Percentiles rank a stretch among this genome's conserved stretches.
These are phyloP conservation scores for Crucibulum laeve DNA, from an alignment of 768 basidiomycete species.

Conservation along the genomic window DNA sequence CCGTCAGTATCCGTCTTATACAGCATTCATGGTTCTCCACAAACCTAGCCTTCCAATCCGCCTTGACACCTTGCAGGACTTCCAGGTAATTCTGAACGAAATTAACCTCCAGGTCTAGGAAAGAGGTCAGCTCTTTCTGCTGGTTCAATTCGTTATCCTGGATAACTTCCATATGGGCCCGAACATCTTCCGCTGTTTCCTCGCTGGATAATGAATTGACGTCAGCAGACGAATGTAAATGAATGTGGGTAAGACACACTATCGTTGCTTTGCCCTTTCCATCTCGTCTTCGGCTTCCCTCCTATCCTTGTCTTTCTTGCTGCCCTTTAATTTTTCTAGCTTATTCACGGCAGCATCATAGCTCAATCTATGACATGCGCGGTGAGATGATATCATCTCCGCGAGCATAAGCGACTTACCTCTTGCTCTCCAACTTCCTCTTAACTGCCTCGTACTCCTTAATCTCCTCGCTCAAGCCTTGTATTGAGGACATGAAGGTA, in stretches of 20 bases:
- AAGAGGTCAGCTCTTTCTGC: slow-evolving; percentile 61
- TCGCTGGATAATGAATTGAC: slow-evolving; percentile 46
- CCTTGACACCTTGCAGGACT: slow-evolving; percentile 66
- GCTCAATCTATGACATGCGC: slow-evolving; percentile 45
- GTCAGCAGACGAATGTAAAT: not conserved
- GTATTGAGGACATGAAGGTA: slow-evolving; percentile 65
- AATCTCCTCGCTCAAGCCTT: slow-evolving; percentile 65
- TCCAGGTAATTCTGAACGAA: slow-evolving; percentile 72
- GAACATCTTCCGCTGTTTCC: slow-evolving; percentile 81
- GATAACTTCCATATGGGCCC: slow-evolving; percentile 72
- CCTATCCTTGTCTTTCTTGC: slow-evolving; percentile 82
- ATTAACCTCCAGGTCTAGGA: slow-evolving; percentile 71
- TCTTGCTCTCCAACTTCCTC: slow-evolving; percentile 85
- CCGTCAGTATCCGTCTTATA: no score
- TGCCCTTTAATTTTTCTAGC: slow-evolving; percentile 57
- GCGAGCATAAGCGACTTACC: slow-evolving; percentile 38
- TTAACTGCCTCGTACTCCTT: slow-evolving; percentile 77
- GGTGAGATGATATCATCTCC: not conserved
- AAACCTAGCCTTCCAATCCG: slow-evolving; percentile 65
- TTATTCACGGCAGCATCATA: slow-evolving; percentile 75
- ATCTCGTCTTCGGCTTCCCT: slow-evolving; percentile 81
- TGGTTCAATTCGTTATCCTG: slow-evolving; percentile 77
- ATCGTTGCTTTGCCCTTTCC: slow-evolving; percentile 64
- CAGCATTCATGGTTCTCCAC: slow-evolving; percentile 25
- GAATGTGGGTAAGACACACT: slow-evolving; percentile 37